These are phyloP conservation scores for Solanum tarijense DNA, from an alignment of 257 asterid genomes.

Conservation along the genomic window DNA sequence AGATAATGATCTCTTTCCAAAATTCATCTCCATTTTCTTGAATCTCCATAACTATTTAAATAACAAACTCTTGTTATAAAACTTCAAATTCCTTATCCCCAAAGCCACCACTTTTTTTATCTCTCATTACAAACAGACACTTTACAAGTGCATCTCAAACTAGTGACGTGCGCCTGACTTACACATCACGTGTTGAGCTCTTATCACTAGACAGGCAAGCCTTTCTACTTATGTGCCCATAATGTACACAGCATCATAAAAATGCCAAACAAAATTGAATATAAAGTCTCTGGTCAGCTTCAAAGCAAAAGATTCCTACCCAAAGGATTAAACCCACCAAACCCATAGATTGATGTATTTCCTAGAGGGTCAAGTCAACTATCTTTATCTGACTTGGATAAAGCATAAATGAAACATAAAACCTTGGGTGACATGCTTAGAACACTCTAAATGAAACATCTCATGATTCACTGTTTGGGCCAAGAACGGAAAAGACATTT, in stretches of 20 bases:
- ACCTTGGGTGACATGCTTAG: neutral
- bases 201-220: neutral
- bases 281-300: neutral
- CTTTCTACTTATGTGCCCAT: neutral
- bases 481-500: neutral
- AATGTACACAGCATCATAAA: neutral
- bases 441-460: neutral
- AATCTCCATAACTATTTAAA: neutral
- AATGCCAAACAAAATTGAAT: neutral
- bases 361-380: neutral
- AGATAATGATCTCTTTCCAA: neutral
- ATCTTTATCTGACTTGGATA: neutral
- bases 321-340: neutral
- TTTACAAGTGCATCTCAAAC: neutral
- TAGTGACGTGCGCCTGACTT: neutral
- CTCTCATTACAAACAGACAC: neutral
- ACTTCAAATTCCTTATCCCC: neutral
- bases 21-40: neutral
- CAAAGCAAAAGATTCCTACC: neutral
- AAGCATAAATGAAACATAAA: neutral
- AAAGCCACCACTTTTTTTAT: neutral
- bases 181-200: neutral
- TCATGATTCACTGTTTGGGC: neutral
- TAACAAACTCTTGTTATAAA: neutral
- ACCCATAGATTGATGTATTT: neutral